Evolutionary conservation across 805 yeast genomes (phyloP).

Genomic region (Candida pseudofarinosa): DNA sequence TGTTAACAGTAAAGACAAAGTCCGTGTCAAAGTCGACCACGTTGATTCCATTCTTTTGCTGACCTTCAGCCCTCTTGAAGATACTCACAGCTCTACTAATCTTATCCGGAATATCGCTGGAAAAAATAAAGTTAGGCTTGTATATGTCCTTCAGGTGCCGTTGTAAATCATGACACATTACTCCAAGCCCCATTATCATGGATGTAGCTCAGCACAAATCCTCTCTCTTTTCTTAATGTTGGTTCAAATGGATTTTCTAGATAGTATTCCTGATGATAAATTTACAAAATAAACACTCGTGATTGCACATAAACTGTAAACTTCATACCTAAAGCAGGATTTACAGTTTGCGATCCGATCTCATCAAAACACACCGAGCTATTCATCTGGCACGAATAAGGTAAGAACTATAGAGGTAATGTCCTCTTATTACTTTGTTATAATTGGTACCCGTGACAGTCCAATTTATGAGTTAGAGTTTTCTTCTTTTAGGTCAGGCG

Average conservation of each 20-base stretch:
- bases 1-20: conserved; percentile 20
- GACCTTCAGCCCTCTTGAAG: conserved; percentile 3
- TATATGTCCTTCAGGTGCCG: conserved; percentile 18
- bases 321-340: not conserved
- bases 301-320: not conserved
- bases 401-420: conserved; percentile 3
- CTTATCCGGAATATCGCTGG: conserved; percentile 31
- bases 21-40: conserved; percentile 4
- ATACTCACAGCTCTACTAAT: conserved; percentile 8
- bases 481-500: conserved; percentile 52
- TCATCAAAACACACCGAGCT: no score
- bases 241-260: no score
- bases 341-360: not conserved
- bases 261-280: not conserved
- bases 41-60: conserved; percentile 7
- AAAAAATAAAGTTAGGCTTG: conserved; percentile 36
- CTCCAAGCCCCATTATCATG: not conserved
- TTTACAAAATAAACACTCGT: conserved; percentile 3
- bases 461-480: conserved; percentile 88
- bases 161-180: not conserved
- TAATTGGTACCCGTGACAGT: conserved; percentile 80
- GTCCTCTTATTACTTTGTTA: conserved; percentile 85
- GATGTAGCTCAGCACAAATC: no score
- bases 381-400: no score
- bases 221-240: not conserved